A percentile compares a stretch with the other conserved stretches of the same genome.
Evolutionary conservation across 78 protist species (phyloP).

Genomic region (Dictyostelium capitatum): DNA sequence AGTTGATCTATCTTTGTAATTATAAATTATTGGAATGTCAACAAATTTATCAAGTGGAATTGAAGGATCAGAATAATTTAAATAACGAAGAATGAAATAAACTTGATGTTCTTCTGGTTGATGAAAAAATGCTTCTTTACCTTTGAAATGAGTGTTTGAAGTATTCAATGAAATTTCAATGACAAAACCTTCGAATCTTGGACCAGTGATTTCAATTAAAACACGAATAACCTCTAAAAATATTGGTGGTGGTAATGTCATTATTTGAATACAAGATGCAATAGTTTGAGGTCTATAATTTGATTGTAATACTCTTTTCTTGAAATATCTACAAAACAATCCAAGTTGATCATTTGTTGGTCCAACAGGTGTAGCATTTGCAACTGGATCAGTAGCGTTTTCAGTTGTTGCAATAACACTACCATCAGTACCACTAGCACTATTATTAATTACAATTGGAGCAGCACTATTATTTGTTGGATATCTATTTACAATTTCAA

Average conservation of each 20-base stretch:
- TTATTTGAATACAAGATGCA: conserved; percentile 29
- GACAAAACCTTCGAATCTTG: background rate
- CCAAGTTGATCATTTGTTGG: background rate
- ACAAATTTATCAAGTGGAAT: conserved; percentile 3
- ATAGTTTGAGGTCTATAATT: conserved; percentile 42
- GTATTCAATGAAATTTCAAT: conserved; percentile 24
- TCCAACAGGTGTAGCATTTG: too few species aligned
- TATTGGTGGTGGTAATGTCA: conserved; percentile 30
- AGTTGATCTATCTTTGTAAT: background rate
- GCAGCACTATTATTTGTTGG: background rate
- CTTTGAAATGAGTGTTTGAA: background rate
- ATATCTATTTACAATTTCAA: conserved; percentile 20
- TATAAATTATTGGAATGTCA: conserved; percentile 19
- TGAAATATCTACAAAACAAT: conserved; percentile 12
- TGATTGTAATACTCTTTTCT: conserved; percentile 30
- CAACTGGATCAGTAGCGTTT: background rate
- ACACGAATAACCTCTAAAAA: conserved; percentile 9
- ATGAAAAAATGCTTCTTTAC: conserved; percentile 40
- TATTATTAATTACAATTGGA: background rate
- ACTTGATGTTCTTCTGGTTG: background rate
- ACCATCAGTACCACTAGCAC: background rate
- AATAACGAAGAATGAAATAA: conserved; percentile 21
- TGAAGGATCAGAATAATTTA: background rate
- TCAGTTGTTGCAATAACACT: background rate
- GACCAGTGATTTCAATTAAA: background rate